A percentile compares a stretch with the other conserved stretches of the same genome.
These are phyloP conservation scores for Aspergillus unguis DNA, from an alignment of 2,329 filamentous ascomycete species.

Conservation along the genomic window DNA sequence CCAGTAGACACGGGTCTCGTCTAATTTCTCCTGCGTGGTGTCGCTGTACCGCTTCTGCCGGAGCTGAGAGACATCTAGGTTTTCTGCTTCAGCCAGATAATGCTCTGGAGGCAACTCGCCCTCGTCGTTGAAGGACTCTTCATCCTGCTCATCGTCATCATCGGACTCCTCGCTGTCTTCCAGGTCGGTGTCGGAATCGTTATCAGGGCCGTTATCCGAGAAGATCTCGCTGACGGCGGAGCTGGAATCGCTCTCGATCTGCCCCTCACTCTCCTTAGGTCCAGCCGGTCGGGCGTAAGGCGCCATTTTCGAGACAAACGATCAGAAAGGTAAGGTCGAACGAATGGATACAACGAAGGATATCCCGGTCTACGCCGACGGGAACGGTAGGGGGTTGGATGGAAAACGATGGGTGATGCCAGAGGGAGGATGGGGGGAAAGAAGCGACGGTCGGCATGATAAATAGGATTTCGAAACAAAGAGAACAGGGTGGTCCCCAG, in stretches of 20 bases:
- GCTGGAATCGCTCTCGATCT: background rate
- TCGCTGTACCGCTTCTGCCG: conserved; percentile 27
- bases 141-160: background rate
- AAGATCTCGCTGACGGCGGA: background rate
- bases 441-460: conserved; percentile 9
- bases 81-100: conserved; percentile 24
- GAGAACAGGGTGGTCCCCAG: too few species aligned
- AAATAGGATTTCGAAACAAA: conserved; percentile 19
- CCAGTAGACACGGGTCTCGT: conserved; percentile 25
- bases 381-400: too few species aligned
- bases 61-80: conserved; percentile 26
- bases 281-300: background rate
- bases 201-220: background rate
- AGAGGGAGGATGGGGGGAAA: conserved; percentile 3
- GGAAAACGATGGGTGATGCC: background rate
- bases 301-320: too few species aligned
- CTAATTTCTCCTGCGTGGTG: conserved; percentile 24
- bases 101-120: conserved; percentile 19
- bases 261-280: background rate
- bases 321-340: background rate
- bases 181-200: too few species aligned
- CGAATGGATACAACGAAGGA: background rate
- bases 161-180: too few species aligned
- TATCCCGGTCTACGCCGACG: too few species aligned
- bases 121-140: too few species aligned